Evolutionary conservation across 257 asterid genomes (phyloP).

Genomic region (Solanum virginianum): DNA sequence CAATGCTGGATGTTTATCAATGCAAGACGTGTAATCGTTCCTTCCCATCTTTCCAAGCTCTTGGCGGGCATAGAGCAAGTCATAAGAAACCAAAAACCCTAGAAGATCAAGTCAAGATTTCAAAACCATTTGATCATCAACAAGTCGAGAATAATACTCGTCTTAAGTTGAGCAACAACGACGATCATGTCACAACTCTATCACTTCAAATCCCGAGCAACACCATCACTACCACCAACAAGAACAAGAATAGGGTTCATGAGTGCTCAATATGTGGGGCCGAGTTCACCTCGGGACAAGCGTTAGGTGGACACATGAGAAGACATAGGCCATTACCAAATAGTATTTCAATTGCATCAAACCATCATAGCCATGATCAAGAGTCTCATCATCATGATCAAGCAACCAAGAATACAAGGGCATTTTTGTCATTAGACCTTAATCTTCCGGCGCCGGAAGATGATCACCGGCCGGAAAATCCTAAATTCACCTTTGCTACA

Average conservation of each 20-base stretch:
- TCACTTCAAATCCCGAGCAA: conserved; percentile 32
- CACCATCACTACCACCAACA: background rate
- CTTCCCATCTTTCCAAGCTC: conserved; percentile 39
- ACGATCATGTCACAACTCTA: conserved; percentile 15
- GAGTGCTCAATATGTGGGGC: conserved; percentile 85
- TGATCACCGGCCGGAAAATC: conserved; percentile 18
- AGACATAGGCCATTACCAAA: conserved; percentile 62
- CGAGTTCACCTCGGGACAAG: conserved; percentile 81
- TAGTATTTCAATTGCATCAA: background rate
- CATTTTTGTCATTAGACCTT: conserved; percentile 56
- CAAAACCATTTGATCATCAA: background rate
- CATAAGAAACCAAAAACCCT: conserved; percentile 51
- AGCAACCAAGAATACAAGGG: conserved; percentile 40
- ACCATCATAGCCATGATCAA: background rate
- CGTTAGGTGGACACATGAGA: conserved; percentile 96
- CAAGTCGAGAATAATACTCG: background rate
- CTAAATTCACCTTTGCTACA: conserved; percentile 37
- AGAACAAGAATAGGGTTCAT: conserved; percentile 43
- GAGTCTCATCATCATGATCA: background rate
- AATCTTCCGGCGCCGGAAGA: conserved; percentile 89
- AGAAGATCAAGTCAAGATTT: conserved; percentile 3
- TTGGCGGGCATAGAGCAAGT: conserved; percentile 39
- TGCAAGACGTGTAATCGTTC: conserved; percentile 31
- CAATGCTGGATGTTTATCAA: conserved; percentile 2
- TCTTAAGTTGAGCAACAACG: background rate